phyloP scores from a whole-genome alignment of 495 filamentous ascomycete species.

The Xylaria venustula region DNA sequence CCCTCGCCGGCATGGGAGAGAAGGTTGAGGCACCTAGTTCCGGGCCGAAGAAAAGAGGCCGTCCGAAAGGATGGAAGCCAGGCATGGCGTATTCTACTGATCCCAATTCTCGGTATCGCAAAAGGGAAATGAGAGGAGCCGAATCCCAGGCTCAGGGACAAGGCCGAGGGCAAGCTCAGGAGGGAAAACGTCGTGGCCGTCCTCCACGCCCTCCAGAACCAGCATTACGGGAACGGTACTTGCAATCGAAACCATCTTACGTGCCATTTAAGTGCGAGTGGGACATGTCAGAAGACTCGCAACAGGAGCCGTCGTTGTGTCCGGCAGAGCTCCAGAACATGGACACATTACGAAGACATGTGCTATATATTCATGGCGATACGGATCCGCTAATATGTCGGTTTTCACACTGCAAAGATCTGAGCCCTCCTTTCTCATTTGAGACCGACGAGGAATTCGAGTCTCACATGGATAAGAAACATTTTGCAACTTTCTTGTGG shows the following conservation, averaged over 20 bases:
- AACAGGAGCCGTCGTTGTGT: conserved; percentile 40
- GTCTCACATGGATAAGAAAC: conserved; percentile 58
- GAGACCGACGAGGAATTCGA: conserved; percentile 46
- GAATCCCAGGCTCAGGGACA: conserved; percentile 1
- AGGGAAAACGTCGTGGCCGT: conserved; percentile 26
- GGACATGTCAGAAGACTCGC: conserved; percentile 12
- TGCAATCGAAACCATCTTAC: conserved; percentile 24
- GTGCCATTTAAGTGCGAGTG: conserved; percentile 40
- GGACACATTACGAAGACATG: conserved; percentile 65
- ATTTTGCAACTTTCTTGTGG: conserved; percentile 63
- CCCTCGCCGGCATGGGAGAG: neutral
- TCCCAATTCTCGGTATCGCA: conserved; percentile 4
- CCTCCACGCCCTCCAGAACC: conserved; percentile 15
- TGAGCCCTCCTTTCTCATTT: conserved; percentile 19
- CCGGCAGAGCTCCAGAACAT: conserved; percentile 72
- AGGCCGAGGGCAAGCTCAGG: conserved; percentile 12
- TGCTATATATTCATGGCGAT: conserved; percentile 54
- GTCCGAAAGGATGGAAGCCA: conserved; percentile 28
- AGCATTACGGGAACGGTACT: conserved; percentile 21
- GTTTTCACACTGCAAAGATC: conserved; percentile 34
- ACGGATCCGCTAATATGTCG: conserved; percentile 30
- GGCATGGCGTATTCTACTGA: conserved; percentile 16
- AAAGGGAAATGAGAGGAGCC: conserved; percentile 1
- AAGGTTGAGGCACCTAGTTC: neutral
- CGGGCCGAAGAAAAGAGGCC: conserved; percentile 24